A percentile compares a stretch with the other conserved stretches of the same genome.
These are phyloP conservation scores for Pyrus pyrifolia DNA, from an alignment of 306 rosid species.

Conservation along the genomic window DNA sequence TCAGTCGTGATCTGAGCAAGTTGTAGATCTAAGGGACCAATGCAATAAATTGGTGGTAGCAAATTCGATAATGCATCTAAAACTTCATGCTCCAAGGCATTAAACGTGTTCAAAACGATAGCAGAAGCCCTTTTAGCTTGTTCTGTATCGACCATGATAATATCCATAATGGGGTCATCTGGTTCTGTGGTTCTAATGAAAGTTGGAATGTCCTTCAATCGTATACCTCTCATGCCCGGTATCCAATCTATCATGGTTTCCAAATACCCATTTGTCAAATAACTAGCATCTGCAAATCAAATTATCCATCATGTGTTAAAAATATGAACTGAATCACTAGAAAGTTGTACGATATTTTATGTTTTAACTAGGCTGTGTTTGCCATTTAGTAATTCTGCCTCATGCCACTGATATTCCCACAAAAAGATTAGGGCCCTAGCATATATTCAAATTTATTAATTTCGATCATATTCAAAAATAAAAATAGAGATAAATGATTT, in stretches of 20 bases:
- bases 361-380: too few species aligned
- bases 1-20: slow-evolving; percentile 8
- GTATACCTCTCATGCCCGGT: slow-evolving; percentile 44
- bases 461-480: too few species aligned
- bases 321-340: too few species aligned
- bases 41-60: slow-evolving; percentile 41
- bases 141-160: background rate
- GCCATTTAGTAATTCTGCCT: too few species aligned
- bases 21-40: slow-evolving; percentile 50
- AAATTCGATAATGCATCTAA: slow-evolving; percentile 26
- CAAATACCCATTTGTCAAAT: slow-evolving; percentile 24
- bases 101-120: slow-evolving; percentile 46
- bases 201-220: slow-evolving; percentile 44
- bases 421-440: too few species aligned
- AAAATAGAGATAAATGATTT: too few species aligned
- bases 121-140: slow-evolving; percentile 41
- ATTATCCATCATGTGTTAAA: too few species aligned
- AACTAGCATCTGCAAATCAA: slow-evolving; percentile 29
- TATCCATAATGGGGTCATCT: slow-evolving; percentile 29
- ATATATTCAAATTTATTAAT: too few species aligned
- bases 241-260: slow-evolving; percentile 31
- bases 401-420: too few species aligned
- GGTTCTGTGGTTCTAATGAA: slow-evolving; percentile 54
- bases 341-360: too few species aligned
- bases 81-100: slow-evolving; percentile 39